These are phyloP conservation scores for Voacanga thouarsii DNA, from an alignment of 257 asterid genomes.

Conservation along the genomic window DNA sequence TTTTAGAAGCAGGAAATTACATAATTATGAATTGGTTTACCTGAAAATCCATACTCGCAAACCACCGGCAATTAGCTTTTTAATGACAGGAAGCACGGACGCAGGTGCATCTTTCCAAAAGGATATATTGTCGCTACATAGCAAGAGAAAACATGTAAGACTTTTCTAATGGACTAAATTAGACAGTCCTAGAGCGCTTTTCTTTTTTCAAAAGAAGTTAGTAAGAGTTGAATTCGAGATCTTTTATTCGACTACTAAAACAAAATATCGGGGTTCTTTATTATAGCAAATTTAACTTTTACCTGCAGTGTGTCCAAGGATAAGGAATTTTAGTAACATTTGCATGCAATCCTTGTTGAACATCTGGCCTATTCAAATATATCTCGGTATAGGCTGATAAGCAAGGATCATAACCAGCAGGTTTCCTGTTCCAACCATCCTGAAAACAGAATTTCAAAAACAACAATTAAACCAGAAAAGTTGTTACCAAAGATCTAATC, in stretches of 20 bases:
- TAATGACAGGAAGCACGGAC: conserved; percentile 57
- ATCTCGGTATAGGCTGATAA: conserved; percentile 37
- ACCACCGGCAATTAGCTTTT: conserved; percentile 48
- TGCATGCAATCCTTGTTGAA: conserved; percentile 79
- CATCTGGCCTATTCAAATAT: conserved; percentile 69
- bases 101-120: conserved; percentile 48
- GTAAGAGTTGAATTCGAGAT: too few species aligned
- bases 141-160: neutral
- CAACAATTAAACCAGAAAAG: neutral
- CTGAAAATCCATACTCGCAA: conserved; percentile 72
- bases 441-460: neutral
- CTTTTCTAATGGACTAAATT: too few species aligned
- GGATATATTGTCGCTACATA: conserved; percentile 48
- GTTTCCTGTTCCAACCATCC: conserved; percentile 41
- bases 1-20: neutral
- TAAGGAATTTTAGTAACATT: conserved; percentile 67
- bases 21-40: conserved; percentile 25
- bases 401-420: conserved; percentile 79
- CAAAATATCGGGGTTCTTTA: too few species aligned
- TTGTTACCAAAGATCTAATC: neutral
- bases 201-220: too few species aligned
- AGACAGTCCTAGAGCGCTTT: too few species aligned
- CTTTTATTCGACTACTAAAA: neutral
- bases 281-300: neutral
- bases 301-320: conserved; percentile 87